These are phyloP conservation scores for Chondrus crispus DNA, from an alignment of 23 red algal genomes.

Conservation along the genomic window DNA sequence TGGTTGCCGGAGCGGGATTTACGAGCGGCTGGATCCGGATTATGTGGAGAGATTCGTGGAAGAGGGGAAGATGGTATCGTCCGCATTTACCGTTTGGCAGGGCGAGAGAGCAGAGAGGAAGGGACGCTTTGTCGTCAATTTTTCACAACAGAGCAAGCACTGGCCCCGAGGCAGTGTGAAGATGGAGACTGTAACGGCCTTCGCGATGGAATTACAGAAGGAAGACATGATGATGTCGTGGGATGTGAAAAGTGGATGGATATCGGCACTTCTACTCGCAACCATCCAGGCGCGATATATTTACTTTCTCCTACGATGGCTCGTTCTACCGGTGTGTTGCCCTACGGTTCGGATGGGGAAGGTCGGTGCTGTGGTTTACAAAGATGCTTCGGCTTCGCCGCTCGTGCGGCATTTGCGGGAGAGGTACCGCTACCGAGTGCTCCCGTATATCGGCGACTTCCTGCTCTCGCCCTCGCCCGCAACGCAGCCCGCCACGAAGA, in stretches of 20 bases:
- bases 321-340: neutral
- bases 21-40: no score
- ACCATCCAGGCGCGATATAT: neutral
- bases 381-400: no score
- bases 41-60: no score
- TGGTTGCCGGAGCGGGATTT: no score
- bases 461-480: neutral
- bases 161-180: neutral
- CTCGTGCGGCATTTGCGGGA: neutral
- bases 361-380: neutral
- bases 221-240: slow-evolving; percentile 37
- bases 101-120: neutral
- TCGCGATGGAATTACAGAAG: neutral
- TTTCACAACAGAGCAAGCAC: neutral
- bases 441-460: slow-evolving; percentile 19
- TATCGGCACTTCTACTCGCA: neutral
- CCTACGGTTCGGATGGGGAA: neutral
- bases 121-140: neutral
- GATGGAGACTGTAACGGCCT: neutral
- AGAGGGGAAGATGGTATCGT: no score
- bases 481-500: no score
- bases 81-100: neutral
- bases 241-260: neutral
- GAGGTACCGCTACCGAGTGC: neutral
- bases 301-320: neutral